phyloP scores from a whole-genome alignment of 768 basidiomycete species.

The Boletus rex-veris region DNA sequence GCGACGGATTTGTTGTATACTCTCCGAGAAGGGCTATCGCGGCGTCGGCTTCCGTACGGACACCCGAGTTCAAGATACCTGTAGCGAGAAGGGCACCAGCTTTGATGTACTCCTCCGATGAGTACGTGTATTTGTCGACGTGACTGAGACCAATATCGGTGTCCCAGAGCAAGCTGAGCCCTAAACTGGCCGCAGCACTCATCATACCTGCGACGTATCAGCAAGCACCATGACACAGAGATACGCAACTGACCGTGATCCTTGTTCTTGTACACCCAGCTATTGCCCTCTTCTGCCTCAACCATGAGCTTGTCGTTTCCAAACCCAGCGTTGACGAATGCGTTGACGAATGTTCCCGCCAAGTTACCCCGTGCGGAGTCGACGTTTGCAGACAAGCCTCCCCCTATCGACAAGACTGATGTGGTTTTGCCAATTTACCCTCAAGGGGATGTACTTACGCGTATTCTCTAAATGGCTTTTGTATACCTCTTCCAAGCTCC shows the following conservation, averaged over 20 bases:
- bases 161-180: slow-evolving; percentile 93
- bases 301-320: slow-evolving; percentile 99
- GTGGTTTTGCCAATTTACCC: background rate
- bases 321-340: slow-evolving; percentile 97
- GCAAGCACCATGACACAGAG: background rate
- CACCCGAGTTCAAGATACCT: slow-evolving; percentile 84
- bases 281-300: slow-evolving; percentile 90
- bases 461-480: slow-evolving; percentile 93
- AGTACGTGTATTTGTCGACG: slow-evolving; percentile 97
- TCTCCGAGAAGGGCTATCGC: slow-evolving; percentile 89
- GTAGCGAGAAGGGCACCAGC: slow-evolving; percentile 94
- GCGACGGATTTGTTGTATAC: slow-evolving; percentile 83
- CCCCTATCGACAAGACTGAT: slow-evolving; percentile 38
- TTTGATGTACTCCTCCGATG: slow-evolving; percentile 95
- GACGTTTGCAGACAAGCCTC: slow-evolving; percentile 67
- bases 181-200: slow-evolving; percentile 92
- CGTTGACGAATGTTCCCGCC: slow-evolving; percentile 97
- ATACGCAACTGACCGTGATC: slow-evolving; percentile 70
- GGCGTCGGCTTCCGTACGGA: slow-evolving; percentile 90
- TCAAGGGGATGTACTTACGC: slow-evolving; percentile 41
- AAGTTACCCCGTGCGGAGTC: slow-evolving; percentile 94
- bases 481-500: slow-evolving; percentile 95
- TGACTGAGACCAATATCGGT: slow-evolving; percentile 91
- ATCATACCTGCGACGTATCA: slow-evolving; percentile 69
- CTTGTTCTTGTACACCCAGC: slow-evolving; percentile 99